Base-by-base conservation (phyloP, 2,329 filamentous ascomycete genomes). In the Cladosporium austrohemisphaericum region DNA sequence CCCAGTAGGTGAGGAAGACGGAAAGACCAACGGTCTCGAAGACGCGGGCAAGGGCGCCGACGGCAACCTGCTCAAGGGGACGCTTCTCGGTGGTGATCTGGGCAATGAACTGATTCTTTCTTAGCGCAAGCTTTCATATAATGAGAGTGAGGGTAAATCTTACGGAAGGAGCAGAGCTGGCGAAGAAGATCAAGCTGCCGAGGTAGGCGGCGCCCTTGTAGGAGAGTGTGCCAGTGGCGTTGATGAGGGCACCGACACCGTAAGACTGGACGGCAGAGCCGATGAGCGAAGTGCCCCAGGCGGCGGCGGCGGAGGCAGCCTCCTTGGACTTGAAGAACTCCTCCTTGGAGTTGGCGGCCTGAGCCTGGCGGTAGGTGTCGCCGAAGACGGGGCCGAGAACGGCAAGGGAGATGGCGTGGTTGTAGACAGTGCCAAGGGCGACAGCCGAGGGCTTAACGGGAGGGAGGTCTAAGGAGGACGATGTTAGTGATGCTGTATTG, bases 141-240 rank as follows among this genome's bases (percentile, higher is more conserved):
- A 35, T 14, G 29, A 16, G 2, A 36, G 4, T 48, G n/a, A n/a
- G n/a, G n/a, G 23, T 16, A 40, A 19, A 59, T 80, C 84, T 60
- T 83, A 95, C 89, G 53, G 83, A 83, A 58, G 92, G 92, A 64
- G 90, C 91, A 64, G 89, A 84, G 60, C 85, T 91, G 60, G 92
- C 92, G 57, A 90, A 79, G 79, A 97, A 97, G 77, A 97, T 86
- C 68, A 97, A 76, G 53, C 79, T 79, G 60, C 93, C 93, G 54
- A 97, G 79, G 76, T 96, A 97, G 50, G 92, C 89, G 56, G 93
- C 90, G 61, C 93, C 93, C 82, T 95, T 97, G 79, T 97, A 97
- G 75, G 82, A 90, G 57, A 97, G 78, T 48, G 92, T 96, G 58
- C 89, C 91, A 33, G 92, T 97, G 59, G 91, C 90, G 71, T 97